These are phyloP conservation scores for Fraxinus albicans DNA, from an alignment of 305 asterid genomes.

Conservation along the genomic window DNA sequence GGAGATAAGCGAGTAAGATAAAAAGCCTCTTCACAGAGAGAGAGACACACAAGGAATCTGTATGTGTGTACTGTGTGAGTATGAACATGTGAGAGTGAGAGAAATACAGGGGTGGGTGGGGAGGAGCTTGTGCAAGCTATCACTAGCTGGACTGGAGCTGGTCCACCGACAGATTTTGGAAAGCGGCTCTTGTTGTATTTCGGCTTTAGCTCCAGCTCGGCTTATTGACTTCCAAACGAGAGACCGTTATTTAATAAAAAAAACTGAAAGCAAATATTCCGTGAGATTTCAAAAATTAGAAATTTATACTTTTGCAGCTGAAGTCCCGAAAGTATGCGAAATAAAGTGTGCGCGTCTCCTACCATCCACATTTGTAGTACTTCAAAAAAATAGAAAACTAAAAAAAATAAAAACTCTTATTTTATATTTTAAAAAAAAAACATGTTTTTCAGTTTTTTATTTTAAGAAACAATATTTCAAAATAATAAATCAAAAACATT, in stretches of 20 bases:
- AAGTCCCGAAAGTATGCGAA: background rate
- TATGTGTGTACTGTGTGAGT: background rate
- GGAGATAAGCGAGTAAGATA: slow-evolving; percentile 50
- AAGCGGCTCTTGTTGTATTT: slow-evolving; percentile 27
- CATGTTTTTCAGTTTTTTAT: background rate
- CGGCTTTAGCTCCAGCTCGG: slow-evolving; percentile 12
- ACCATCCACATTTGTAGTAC: background rate
- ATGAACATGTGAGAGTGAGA: slow-evolving; percentile 21
- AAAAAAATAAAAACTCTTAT: background rate
- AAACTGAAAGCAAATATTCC: background rate
- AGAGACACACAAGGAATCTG: slow-evolving; percentile 14
- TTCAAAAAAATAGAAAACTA: background rate
- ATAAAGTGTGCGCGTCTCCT: background rate
- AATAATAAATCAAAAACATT: background rate
- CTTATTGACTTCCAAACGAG: background rate
- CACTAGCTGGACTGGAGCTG: slow-evolving; percentile 5
- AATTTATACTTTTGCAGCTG: background rate
- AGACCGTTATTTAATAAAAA: background rate
- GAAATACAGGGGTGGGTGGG: slow-evolving; percentile 11
- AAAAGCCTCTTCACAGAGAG: slow-evolving; percentile 19
- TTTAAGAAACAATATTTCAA: background rate
- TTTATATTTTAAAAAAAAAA: too few species aligned
- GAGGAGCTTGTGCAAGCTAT: background rate
- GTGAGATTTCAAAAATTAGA: background rate
- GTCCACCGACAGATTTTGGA: slow-evolving; percentile 46